Percentiles rank a stretch among this genome's conserved stretches.
These are phyloP conservation scores for Plantago coronopus DNA, from an alignment of 305 asterid species.

Conservation along the genomic window DNA sequence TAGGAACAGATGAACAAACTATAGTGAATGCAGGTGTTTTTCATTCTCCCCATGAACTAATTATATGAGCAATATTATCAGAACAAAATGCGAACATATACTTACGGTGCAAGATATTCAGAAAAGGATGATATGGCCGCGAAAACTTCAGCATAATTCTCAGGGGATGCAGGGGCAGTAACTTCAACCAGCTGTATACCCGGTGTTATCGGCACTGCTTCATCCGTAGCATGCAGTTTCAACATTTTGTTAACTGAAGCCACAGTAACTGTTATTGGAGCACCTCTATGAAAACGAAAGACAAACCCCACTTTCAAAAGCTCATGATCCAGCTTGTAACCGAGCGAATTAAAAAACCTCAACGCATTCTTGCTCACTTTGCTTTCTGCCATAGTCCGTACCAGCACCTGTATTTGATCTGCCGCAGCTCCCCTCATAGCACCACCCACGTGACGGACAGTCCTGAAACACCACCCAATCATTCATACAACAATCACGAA, in stretches of 20 bases:
- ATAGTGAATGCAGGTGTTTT: no score
- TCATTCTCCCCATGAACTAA: no score
- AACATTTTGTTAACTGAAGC: constrained; percentile 86
- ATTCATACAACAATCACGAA: constrained; percentile 12
- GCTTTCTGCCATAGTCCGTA: constrained; percentile 74
- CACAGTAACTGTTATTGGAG: constrained; percentile 73
- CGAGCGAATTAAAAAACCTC: constrained; percentile 67
- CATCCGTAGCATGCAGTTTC: constrained; percentile 82
- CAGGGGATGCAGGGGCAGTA: constrained; percentile 84
- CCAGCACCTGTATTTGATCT: constrained; percentile 79
- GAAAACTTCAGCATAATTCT: constrained; percentile 76
- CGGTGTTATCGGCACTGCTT: constrained; percentile 80
- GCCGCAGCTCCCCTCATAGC: constrained; percentile 93
- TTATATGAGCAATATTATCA: no score
- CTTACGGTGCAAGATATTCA: constrained; percentile 99
- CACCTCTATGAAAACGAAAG: constrained; percentile 78
- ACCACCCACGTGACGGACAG: constrained; percentile 90
- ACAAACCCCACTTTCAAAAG: constrained; percentile 80
- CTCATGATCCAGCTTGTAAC: constrained; percentile 87
- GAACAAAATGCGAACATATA: constrained; percentile 9
- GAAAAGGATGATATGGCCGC: constrained; percentile 72
- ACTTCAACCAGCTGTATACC: constrained; percentile 95
- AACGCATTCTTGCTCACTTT: constrained; percentile 85
- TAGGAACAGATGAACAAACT: background rate
- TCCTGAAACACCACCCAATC: constrained; percentile 41